These are phyloP conservation scores for Podosphaera xanthii DNA, from an alignment of 2,329 filamentous ascomycete species.

Conservation along the genomic window DNA sequence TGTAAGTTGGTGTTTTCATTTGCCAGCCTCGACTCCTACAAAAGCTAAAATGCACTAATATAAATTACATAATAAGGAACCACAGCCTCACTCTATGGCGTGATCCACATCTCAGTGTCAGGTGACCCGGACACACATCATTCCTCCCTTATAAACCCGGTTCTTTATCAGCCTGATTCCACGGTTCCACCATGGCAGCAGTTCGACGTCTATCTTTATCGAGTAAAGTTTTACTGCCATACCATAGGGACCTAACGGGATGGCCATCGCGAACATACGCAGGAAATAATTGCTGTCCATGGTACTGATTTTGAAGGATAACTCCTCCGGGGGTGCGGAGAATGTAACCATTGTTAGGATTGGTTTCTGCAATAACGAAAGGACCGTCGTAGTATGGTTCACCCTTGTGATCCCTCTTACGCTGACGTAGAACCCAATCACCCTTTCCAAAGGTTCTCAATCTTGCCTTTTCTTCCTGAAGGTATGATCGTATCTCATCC, in stretches of 20 bases:
- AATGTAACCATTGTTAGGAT: neutral
- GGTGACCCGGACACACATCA: neutral
- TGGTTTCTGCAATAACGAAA: neutral
- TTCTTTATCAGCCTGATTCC: no score
- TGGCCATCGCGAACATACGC: neutral
- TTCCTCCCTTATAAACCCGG: neutral
- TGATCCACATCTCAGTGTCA: neutral
- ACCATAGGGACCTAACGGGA: neutral
- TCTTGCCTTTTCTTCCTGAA: neutral
- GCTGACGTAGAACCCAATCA: neutral
- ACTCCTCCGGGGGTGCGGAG: neutral
- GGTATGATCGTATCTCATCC: no score
- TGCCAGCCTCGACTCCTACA: no score
- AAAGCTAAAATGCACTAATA: no score
- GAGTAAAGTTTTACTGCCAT: neutral
- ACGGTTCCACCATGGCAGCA: neutral
- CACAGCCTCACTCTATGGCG: neutral
- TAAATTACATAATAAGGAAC: no score
- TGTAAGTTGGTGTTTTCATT: no score
- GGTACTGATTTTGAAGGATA: neutral
- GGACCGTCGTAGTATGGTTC: neutral
- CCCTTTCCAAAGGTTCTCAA: neutral
- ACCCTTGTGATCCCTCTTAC: neutral
- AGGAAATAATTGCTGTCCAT: neutral
- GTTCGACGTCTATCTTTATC: neutral